These are phyloP conservation scores for Ustilago bromivora DNA, from an alignment of 1,284 basidiomycete genomes.

Conservation along the genomic window DNA sequence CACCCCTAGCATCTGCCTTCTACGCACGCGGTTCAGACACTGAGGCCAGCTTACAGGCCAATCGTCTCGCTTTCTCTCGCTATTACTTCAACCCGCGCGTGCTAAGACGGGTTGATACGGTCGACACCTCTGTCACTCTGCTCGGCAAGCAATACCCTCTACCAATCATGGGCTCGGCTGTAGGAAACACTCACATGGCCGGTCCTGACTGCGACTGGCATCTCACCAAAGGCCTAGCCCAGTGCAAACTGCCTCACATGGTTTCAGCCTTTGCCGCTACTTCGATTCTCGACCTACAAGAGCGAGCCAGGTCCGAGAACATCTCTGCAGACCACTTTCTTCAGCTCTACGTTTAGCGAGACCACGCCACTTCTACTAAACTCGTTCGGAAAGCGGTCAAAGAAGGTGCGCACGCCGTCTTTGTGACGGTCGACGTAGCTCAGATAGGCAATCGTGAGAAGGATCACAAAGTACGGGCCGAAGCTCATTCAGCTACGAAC, in stretches of 20 bases:
- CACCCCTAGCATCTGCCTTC: slow-evolving; percentile 10
- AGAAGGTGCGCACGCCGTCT: slow-evolving; percentile 82
- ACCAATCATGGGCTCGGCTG: slow-evolving; percentile 11
- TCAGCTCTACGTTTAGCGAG: slow-evolving; percentile 82
- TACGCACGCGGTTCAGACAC: slow-evolving; percentile 13
- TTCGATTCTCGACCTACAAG: slow-evolving; percentile 75
- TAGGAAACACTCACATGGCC: slow-evolving; percentile 13
- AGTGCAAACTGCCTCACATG: slow-evolving; percentile 80
- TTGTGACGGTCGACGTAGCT: slow-evolving; percentile 88
- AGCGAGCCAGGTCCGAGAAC: slow-evolving; percentile 71
- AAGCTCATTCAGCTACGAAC: slow-evolving; percentile 37
- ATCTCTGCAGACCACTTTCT: slow-evolving; percentile 72
- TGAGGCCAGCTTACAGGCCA: slow-evolving; percentile 7
- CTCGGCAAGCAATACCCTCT: slow-evolving; percentile 6
- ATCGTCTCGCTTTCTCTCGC: slow-evolving; percentile 10
- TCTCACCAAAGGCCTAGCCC: slow-evolving; percentile 80
- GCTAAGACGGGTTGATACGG: slow-evolving; percentile 1
- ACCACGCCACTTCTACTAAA: slow-evolving; percentile 77
- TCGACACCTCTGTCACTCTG: slow-evolving; percentile 7
- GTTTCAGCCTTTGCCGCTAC: slow-evolving; percentile 57
- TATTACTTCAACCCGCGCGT: slow-evolving; percentile 17
- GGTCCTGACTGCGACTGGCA: slow-evolving; percentile 87
- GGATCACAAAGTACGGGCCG: slow-evolving; percentile 72
- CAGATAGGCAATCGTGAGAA: slow-evolving; percentile 85
- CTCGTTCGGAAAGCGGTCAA: slow-evolving; percentile 79